These are phyloP conservation scores for Calophaca sinica DNA, from an alignment of 306 rosid species.

Conservation along the genomic window DNA sequence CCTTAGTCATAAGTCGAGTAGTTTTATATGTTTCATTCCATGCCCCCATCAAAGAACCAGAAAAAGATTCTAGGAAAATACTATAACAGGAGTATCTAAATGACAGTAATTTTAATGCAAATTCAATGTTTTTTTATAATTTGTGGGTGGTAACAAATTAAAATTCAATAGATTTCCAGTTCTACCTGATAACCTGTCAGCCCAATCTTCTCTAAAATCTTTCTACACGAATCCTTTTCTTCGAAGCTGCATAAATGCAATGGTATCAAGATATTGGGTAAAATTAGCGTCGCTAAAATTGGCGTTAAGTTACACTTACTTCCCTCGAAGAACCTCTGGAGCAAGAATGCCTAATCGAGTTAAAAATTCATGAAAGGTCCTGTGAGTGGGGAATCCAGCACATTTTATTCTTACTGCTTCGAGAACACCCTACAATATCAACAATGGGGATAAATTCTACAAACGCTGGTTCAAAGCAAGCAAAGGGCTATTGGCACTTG, in stretches of 20 bases:
- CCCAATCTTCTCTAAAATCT: constrained; percentile 75
- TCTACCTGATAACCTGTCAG: constrained; percentile 84
- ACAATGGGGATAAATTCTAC: constrained; percentile 50
- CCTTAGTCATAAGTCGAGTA: constrained; percentile 20
- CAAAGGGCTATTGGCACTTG: background rate
- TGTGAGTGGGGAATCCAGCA: constrained; percentile 91
- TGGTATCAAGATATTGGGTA: constrained; percentile 33
- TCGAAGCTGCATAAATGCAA: constrained; percentile 63
- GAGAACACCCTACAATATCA: constrained; percentile 83
- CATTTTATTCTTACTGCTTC: constrained; percentile 96
- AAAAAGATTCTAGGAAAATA: constrained; percentile 20
- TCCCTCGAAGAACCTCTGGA: constrained; percentile 74
- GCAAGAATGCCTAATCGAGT: constrained; percentile 72
- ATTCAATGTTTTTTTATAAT: background rate
- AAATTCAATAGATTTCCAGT: constrained; percentile 38
- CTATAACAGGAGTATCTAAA: constrained; percentile 30
- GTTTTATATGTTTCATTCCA: constrained; percentile 35
- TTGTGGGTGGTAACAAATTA: background rate
- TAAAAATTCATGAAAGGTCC: constrained; percentile 74
- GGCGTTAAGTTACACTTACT: constrained; percentile 61
- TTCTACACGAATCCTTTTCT: constrained; percentile 70
- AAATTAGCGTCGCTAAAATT: constrained; percentile 23
- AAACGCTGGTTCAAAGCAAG: constrained; percentile 39
- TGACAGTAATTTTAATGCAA: constrained; percentile 25
- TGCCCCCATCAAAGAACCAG: constrained; percentile 15